Evolutionary conservation across 257 asterid species (phyloP), one percentile per base, ranked within the genome.

Genomic region (Rubia yunnanensis): DNA sequence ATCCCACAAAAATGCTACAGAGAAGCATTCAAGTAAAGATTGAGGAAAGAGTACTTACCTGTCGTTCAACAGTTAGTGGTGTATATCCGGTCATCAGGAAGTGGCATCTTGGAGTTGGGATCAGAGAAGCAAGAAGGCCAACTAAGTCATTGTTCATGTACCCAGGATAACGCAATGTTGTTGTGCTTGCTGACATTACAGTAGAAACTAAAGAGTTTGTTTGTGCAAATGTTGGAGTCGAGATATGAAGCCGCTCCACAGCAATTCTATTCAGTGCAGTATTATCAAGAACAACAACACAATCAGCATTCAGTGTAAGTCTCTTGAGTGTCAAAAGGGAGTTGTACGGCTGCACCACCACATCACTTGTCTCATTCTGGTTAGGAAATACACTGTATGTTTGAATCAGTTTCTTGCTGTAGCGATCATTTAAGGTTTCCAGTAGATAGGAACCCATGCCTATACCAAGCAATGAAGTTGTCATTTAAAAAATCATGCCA

Each of bases 71-170:
- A 20, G 98, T 90, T 68, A 94, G 99, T 63, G 99, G 99, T 28
- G 98, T 94, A 71, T 94, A 94, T 76, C 98, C 99, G 26, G 96
- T 85, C 99, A 94, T 94, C 46, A 90, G 84, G 82, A 94, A 94
- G 82, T 94, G 99, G 66, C 99, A 94, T 70, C 98, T 94, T 69
- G 99, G 99, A 55, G 99, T 94, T 15, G 99, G 99, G 78, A 94
- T 88, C 84, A 94, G 76, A 49, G 99, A 94, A 78, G 99, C 95
- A 75, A 94, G 99, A 41, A 94, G 98, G 74, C 99, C 99, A 74
- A 94, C 99, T 82, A 94, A 88, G 79, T 94, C 99, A 74, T 94
- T 94, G 73, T 94, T 94, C 99, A 94, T 94, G 74, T 94, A 94
- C 74, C 99, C 99, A 46, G 98, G 98, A 80, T 94, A 94, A 5